phyloP scores from a whole-genome alignment of 331 rosid genomes.

The Malus hybrid region DNA sequence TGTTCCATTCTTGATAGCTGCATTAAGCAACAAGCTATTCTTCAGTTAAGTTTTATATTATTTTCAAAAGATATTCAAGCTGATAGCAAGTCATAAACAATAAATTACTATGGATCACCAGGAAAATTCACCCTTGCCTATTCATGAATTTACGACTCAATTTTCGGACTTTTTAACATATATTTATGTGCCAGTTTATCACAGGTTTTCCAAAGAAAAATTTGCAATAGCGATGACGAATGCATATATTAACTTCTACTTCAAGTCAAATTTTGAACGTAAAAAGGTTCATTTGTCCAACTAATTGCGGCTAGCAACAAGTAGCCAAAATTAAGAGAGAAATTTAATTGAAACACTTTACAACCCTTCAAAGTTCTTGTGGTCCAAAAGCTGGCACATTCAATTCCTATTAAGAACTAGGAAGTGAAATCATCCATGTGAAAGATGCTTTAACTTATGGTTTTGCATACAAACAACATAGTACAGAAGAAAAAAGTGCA shows the following conservation, averaged over 20 bases:
- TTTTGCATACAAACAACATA: not conserved
- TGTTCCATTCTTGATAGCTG: constrained; percentile 77
- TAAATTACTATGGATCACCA: no score
- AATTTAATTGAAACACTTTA: not conserved
- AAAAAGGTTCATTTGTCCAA: no score
- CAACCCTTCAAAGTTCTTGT: not conserved
- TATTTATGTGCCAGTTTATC: not conserved
- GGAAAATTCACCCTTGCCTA: not conserved
- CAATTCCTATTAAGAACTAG: not conserved
- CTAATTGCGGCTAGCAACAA: not conserved
- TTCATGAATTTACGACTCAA: not conserved
- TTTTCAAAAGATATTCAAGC: not conserved
- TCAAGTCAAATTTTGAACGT: not conserved
- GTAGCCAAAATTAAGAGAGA: not conserved
- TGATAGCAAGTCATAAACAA: no score
- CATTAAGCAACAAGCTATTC: constrained; percentile 12
- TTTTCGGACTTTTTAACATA: not conserved
- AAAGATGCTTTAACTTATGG: constrained; percentile 2
- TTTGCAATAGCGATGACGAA: not conserved
- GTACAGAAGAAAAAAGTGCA: not conserved
- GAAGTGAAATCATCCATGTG: not conserved
- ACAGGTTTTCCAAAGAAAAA: not conserved
- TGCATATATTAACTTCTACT: not conserved
- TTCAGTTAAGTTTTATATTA: not conserved
- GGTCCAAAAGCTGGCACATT: not conserved